A percentile compares a stretch with the other conserved stretches of the same genome.
phyloP scores from a whole-genome alignment of 305 asterid species.

The Fraxinus xanthoxyloides region DNA sequence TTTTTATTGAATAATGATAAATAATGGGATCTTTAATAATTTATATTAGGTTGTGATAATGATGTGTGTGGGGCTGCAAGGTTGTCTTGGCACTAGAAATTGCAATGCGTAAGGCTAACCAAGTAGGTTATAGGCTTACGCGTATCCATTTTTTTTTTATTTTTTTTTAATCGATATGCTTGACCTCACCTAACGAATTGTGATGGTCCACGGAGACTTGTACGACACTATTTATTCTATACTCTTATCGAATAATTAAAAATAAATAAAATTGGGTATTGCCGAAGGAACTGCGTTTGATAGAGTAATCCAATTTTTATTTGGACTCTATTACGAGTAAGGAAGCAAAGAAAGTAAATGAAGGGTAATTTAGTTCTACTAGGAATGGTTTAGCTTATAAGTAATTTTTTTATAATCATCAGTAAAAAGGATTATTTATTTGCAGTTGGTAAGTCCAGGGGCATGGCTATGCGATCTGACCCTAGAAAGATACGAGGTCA shows the following conservation, averaged over 20 bases:
- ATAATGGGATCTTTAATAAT: not conserved
- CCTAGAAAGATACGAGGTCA: constrained; percentile 82
- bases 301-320: not conserved
- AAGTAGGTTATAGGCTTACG: constrained; percentile 19
- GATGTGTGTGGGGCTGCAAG: constrained; percentile 8
- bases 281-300: not conserved
- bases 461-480: constrained; percentile 90
- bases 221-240: not conserved
- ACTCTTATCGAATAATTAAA: not conserved
- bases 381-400: not conserved
- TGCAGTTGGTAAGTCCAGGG: constrained; percentile 89
- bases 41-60: not conserved
- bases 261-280: too few species aligned
- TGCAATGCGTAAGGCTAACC: not conserved
- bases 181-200: not conserved
- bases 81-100: constrained; percentile 16
- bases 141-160: constrained; percentile 12
- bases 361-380: too few species aligned
- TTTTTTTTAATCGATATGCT: not conserved
- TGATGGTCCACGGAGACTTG: not conserved
- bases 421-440: not conserved
- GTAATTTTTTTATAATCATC: not conserved
- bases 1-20: not conserved
- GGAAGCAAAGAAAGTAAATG: not conserved
- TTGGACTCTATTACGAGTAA: not conserved